Evolutionary conservation across 208 protist species (phyloP), one percentile per base, ranked within the genome.

Genomic region (Crithidia fasciculata): DNA sequence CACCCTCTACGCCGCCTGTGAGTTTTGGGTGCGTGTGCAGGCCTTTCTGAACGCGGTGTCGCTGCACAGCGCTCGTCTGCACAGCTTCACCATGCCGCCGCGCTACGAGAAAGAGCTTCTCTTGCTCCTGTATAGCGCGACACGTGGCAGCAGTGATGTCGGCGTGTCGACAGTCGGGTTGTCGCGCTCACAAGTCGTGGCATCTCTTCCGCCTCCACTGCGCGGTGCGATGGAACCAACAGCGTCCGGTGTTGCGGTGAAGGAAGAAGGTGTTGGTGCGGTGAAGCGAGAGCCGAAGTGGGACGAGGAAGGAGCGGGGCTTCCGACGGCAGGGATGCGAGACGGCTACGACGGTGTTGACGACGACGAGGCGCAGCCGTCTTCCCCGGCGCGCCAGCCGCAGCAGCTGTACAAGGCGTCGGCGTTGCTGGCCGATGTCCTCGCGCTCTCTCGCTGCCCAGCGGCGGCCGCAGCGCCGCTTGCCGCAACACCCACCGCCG

Each of bases 31-130:
- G 12, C 82, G 86, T 2, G 82, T 93, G 10, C 86, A 88, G 44
- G 81, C 78, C 16, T 93, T 93, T 66, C 72, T 93, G 12, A 75
- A 91, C 57, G 82, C 87, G 0, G 70, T 91, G 16, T 92, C 88
- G 9, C 65, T 87, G 16, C 82, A 84, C 62, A 89, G 78, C 49
- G 91, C 91, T 13, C 83, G 82, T 18, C 69, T 90, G 57, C 78
- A 90, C 77, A 73, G 69, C 39, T 85, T 86, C 61, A 63, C 74
- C 18, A 76, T 95, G 62, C 82, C 83, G 45, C 81, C 86, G 37
- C 85, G 85, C 43, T 95, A 95, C 65, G 88, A 95, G 76, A 64
- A 74, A 28, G 86, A 90, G 53, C 80, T 95, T 10, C 88, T 93
- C 64, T n/a, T 80, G 43, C 65, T 93, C 5, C 78, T 95, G 7